Evolutionary conservation across 2,329 filamentous ascomycete species (phyloP).

Genomic region (Bisporella sp.): DNA sequence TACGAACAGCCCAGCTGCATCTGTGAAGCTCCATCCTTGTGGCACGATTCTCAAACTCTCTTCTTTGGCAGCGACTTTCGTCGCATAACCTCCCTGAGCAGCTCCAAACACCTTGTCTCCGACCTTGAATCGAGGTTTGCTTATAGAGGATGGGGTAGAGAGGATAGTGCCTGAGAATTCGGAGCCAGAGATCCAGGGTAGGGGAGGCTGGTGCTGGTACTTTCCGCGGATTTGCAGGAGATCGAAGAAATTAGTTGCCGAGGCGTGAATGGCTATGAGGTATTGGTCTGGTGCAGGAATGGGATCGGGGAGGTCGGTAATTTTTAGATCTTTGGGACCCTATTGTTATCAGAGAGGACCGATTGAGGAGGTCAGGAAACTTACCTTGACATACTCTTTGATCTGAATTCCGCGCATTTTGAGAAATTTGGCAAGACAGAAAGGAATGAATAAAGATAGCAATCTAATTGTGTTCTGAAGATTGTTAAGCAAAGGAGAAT

Average conservation of each 20-base stretch:
- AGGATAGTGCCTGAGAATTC: slow-evolving; percentile 81
- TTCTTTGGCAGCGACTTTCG: slow-evolving; percentile 63
- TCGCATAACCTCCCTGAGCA: slow-evolving; percentile 79
- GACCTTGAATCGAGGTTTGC: slow-evolving; percentile 57
- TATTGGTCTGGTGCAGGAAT: slow-evolving; percentile 68
- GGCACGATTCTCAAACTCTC: slow-evolving; percentile 66
- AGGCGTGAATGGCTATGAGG: slow-evolving; percentile 77
- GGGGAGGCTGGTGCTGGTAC: slow-evolving; percentile 82
- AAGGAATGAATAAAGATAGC: too few relatives aligned
- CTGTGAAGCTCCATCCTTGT: slow-evolving; percentile 71
- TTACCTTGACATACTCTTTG: slow-evolving; percentile 66
- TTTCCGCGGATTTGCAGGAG: slow-evolving; percentile 91
- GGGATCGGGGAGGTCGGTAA: slow-evolving; percentile 69
- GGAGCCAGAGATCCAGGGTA: slow-evolving; percentile 81
- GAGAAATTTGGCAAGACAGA: background rate
- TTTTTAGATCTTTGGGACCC: slow-evolving; percentile 72
- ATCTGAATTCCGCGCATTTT: slow-evolving; percentile 72
- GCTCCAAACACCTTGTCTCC: slow-evolving; percentile 85
- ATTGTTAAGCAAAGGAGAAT: too few relatives aligned
- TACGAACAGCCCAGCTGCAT: slow-evolving; percentile 84
- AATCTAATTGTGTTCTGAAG: too few relatives aligned
- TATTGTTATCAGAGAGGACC: slow-evolving; percentile 28
- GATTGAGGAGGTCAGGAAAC: background rate
- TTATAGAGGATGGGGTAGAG: slow-evolving; percentile 48
- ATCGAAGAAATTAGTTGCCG: slow-evolving; percentile 95